phyloP scores from a whole-genome alignment of 768 basidiomycete species.

The Rhodotorula paludigena region DNA sequence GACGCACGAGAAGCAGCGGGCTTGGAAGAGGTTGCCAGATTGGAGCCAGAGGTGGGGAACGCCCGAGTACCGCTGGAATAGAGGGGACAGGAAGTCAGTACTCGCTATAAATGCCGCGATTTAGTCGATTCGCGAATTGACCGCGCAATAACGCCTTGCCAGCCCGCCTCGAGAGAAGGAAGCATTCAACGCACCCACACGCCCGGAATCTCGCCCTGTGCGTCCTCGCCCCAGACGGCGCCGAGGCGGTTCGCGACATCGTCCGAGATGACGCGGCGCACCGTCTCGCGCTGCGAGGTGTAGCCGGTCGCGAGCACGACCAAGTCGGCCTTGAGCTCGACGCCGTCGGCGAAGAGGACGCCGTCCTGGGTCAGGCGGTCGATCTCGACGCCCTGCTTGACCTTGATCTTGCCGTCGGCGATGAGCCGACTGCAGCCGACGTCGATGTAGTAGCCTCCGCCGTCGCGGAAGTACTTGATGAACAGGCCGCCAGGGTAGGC shows the following conservation, averaged over 20 bases:
- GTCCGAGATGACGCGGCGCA: constrained; percentile 44
- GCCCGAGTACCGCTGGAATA: constrained; percentile 18
- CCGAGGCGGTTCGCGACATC: constrained; percentile 44
- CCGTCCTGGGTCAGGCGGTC: constrained; percentile 52
- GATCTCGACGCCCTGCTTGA: constrained; percentile 61
- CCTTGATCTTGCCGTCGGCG: constrained; percentile 64
- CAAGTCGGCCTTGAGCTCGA: constrained; percentile 54
- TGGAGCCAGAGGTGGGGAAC: constrained; percentile 28
- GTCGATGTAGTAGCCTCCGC: constrained; percentile 44
- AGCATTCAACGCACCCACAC: background rate
- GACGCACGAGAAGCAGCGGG: constrained; percentile 33
- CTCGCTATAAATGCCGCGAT: too few species aligned
- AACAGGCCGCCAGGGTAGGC: constrained; percentile 37
- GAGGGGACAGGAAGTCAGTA: background rate
- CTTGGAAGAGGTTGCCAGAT: constrained; percentile 42
- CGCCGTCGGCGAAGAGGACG: constrained; percentile 50
- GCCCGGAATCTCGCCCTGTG: constrained; percentile 45
- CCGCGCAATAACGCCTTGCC: too few species aligned
- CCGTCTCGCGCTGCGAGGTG: constrained; percentile 41
- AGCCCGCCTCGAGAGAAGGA: too few species aligned
- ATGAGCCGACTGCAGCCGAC: constrained; percentile 52
- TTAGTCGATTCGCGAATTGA: background rate
- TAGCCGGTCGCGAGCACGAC: background rate
- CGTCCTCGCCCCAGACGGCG: constrained; percentile 46
- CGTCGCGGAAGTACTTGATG: constrained; percentile 35